Base-by-base conservation (phyloP, 495 filamentous ascomycete genomes). In the Xanthoparmelia taractica region DNA sequence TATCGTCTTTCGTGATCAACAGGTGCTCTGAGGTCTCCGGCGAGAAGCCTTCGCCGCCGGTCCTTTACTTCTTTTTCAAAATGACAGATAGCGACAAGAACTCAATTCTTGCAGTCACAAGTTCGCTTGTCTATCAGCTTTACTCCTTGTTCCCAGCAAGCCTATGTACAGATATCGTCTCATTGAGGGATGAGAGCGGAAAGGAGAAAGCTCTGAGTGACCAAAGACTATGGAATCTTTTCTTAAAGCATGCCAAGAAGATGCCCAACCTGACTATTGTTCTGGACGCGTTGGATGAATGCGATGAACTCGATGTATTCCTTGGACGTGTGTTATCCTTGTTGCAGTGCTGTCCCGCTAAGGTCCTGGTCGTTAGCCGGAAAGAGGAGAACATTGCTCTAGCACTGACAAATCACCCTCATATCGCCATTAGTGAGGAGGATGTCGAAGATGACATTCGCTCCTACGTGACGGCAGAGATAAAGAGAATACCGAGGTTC, bases 61-160 rank as follows among this genome's bases (percentile, higher is more conserved):
- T 23, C 2, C 43, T 47, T 47, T 47, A 47, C 43, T 47, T 47
- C 43, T 47, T 47, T n/a, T 47, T 47, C 43, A 47, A 47, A 47
- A 45, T n/a, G 17, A 45, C 41, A 45, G 41, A 47, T n/a, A 47
- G 8, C 43, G 43, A 47, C 43, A 25, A 47, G n/a, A 47, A 47
- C 8, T 47, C 43, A n/a, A 8, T 47, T 7, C 43, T 47, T 47
- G 20, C 43, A 23, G 43, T 25, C 8, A 47, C 43, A 47, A 20
- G 43, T 47, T 47, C 43, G 43, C 43, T 47, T 47, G 0, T 47
- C 11, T 47, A 23, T 47, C 43, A 47, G 43, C 43, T 47, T 25
- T 47, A 25, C n/a, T 47, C 43, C 1, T 47, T 25, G 8, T 47
- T 25, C 43, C 43, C 43, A 8, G n/a, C 43, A 0, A 47, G n/a